These are phyloP conservation scores for Beta macrorhiza DNA, from an alignment of 179 eudicot genomes.

Conservation along the genomic window DNA sequence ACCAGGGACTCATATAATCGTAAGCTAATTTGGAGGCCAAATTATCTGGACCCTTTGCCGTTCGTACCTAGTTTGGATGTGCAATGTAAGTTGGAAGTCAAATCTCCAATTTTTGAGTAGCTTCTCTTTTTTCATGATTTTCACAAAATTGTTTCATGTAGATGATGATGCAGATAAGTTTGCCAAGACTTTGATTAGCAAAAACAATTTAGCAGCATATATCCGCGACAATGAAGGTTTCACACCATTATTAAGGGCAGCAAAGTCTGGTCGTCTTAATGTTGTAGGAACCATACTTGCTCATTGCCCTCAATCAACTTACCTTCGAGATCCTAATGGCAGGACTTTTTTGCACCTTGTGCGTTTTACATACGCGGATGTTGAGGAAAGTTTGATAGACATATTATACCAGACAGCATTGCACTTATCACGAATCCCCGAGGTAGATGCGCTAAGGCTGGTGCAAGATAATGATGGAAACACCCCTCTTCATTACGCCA, in stretches of 20 bases:
- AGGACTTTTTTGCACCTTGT: constrained; percentile 13
- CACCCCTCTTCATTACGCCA: constrained; percentile 20
- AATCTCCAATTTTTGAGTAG: no score
- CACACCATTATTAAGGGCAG: constrained; percentile 23
- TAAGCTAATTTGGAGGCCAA: no score
- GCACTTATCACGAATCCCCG: not conserved
- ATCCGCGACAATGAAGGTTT: constrained; percentile 19
- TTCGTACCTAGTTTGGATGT: no score
- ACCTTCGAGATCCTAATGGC: constrained; percentile 15
- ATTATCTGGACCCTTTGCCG: no score
- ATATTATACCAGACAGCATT: not conserved
- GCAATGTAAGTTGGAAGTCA: no score
- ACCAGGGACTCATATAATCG: no score
- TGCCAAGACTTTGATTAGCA: not conserved
- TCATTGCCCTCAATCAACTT: constrained; percentile 20
- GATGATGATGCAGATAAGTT: not conserved
- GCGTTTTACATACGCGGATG: constrained; percentile 12
- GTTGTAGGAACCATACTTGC: constrained; percentile 2
- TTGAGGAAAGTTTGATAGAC: not conserved
- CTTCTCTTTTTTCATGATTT: no score
- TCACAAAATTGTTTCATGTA: no score
- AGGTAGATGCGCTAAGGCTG: constrained; percentile 9
- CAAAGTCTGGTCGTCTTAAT: constrained; percentile 8
- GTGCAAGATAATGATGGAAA: constrained; percentile 19
- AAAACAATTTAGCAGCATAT: not conserved